Conservation (phyloP, 345 rosid genomes). For the Rhodamnia rubescens region DNA sequence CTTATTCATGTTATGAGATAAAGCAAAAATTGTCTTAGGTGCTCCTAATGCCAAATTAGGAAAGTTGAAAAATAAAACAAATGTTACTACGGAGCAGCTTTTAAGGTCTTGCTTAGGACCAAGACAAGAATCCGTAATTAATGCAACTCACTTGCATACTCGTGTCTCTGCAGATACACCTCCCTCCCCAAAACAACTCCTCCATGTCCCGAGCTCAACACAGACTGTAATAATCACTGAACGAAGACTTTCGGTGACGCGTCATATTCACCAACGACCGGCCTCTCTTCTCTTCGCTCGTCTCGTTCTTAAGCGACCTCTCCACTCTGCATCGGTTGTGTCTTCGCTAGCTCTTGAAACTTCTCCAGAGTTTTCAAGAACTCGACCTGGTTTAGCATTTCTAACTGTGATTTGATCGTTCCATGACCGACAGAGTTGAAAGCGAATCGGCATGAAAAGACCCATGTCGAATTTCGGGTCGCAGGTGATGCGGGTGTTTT, state of each 20-base stretch:
- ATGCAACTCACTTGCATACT: neutral
- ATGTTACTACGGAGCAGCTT: neutral
- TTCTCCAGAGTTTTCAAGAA: neutral
- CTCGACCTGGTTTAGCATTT: neutral
- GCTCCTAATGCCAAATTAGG: neutral
- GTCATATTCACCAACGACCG: neutral
- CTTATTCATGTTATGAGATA: neutral
- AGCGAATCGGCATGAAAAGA: neutral
- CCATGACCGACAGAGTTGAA: neutral
- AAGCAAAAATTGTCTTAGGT: neutral
- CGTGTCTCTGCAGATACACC: neutral
- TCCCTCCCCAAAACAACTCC: neutral
- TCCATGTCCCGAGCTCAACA: neutral
- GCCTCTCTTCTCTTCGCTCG: neutral
- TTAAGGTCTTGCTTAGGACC: too few relatives aligned
- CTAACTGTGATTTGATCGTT: neutral
- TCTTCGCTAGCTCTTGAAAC: neutral
- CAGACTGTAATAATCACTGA: neutral
- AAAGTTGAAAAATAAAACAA: neutral
- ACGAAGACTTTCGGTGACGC: neutral
- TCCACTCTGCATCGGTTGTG: neutral
- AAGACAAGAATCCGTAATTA: neutral
- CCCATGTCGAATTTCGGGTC: conserved; percentile 32
- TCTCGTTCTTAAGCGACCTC: neutral
- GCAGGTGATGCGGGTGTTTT: conserved; percentile 19